Conservation (phyloP, 108 stramenopile species). For the Conticribra guillardii region DNA sequence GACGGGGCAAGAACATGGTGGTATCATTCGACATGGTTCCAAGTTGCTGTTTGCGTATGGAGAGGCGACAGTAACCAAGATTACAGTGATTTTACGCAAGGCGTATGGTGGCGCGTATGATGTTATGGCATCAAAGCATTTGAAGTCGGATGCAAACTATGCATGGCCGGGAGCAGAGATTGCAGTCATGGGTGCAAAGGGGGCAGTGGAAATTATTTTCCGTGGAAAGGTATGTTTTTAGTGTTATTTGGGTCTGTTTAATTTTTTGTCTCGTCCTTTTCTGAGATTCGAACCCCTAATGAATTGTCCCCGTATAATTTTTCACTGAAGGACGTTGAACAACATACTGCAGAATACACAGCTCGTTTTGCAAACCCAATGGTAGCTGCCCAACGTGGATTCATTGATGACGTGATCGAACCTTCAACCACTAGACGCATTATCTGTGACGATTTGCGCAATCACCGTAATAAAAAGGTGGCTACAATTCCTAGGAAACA, state of each 20-base stretch:
- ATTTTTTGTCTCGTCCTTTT: no score
- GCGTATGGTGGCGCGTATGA: slow-evolving; percentile 99
- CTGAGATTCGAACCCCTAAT: no score
- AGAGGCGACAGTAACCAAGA: slow-evolving; percentile 97
- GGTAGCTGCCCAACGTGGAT: slow-evolving; percentile 94
- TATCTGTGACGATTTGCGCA: slow-evolving; percentile 93
- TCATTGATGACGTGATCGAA: slow-evolving; percentile 97
- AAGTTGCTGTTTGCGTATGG: slow-evolving; percentile 99
- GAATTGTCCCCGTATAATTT: neutral
- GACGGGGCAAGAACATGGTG: slow-evolving; percentile 89
- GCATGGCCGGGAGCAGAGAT: slow-evolving; percentile 98
- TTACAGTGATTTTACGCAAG: slow-evolving; percentile 99
- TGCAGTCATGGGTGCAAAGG: slow-evolving; percentile 99
- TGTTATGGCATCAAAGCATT: slow-evolving; percentile 99
- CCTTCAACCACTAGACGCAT: slow-evolving; percentile 88
- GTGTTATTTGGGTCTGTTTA: no score
- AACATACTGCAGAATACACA: slow-evolving; percentile 91
- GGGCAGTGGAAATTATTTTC: slow-evolving; percentile 99
- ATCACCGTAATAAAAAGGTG: slow-evolving; percentile 89
- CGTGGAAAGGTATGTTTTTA: slow-evolving; percentile 90
- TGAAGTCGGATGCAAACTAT: slow-evolving; percentile 97
- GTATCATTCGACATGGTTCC: slow-evolving; percentile 97
- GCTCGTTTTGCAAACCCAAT: slow-evolving; percentile 94
- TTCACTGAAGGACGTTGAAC: slow-evolving; percentile 77
- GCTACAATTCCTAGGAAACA: slow-evolving; percentile 87